These are phyloP conservation scores for Stellera chamaejasme DNA, from an alignment of 345 rosid species.

Conservation along the genomic window DNA sequence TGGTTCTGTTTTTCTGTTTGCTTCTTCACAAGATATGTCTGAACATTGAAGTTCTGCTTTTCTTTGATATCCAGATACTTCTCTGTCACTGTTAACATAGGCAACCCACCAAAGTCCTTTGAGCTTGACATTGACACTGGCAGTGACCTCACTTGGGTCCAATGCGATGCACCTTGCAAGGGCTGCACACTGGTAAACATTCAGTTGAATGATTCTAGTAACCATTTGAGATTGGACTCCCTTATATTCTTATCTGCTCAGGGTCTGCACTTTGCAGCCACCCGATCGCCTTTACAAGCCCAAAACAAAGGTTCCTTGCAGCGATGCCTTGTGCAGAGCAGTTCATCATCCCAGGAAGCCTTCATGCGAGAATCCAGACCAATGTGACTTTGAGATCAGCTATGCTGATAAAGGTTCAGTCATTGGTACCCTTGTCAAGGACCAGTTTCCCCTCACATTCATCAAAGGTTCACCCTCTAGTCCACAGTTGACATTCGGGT, in stretches of 20 bases:
- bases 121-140: slow-evolving; percentile 92
- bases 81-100: slow-evolving; percentile 48
- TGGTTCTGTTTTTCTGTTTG: background rate
- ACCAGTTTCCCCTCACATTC: slow-evolving; percentile 38
- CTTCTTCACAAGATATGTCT: background rate
- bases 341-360: slow-evolving; percentile 15
- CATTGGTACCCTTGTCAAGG: slow-evolving; percentile 54
- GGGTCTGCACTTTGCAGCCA: slow-evolving; percentile 33
- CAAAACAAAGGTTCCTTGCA: slow-evolving; percentile 36
- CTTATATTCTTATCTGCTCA: slow-evolving; percentile 1
- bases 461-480: slow-evolving; percentile 37
- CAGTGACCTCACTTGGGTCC: slow-evolving; percentile 92
- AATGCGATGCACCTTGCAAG: slow-evolving; percentile 85
- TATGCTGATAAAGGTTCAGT: slow-evolving; percentile 80
- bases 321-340: slow-evolving; percentile 41
- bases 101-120: slow-evolving; percentile 65
- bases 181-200: slow-evolving; percentile 61
- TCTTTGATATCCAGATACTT: slow-evolving; percentile 48
- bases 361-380: slow-evolving; percentile 44
- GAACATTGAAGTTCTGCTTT: background rate
- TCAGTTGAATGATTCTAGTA: background rate
- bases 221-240: background rate
- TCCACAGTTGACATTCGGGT: slow-evolving; percentile 68
- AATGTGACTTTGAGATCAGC: slow-evolving; percentile 64
- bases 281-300: slow-evolving; percentile 57